Percentiles rank a stretch among this genome's conserved stretches.
Evolutionary conservation across 2,329 filamentous ascomycete species (phyloP).

Genomic region (Aspergillus japonicus): DNA sequence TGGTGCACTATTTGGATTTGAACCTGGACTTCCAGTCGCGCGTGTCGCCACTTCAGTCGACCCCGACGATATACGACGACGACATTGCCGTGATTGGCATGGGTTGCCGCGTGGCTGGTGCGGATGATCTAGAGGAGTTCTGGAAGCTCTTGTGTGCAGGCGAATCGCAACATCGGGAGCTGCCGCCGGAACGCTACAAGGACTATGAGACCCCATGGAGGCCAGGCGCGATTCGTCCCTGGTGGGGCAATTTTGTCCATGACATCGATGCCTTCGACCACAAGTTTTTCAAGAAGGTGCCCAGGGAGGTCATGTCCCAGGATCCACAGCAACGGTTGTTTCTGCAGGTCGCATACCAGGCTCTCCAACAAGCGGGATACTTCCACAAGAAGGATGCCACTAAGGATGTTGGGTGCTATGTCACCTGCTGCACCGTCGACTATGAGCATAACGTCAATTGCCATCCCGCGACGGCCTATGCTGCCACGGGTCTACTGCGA

Average conservation of each 20-base stretch:
- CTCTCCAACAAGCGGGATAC: constrained; percentile 34
- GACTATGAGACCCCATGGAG: constrained; percentile 20
- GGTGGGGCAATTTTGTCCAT: constrained; percentile 22
- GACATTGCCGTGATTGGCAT: constrained; percentile 39
- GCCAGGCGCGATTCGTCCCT: constrained; percentile 9
- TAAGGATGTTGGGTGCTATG: constrained; percentile 41
- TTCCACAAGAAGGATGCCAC: constrained; percentile 13
- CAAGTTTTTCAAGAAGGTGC: constrained; percentile 32
- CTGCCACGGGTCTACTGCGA: constrained; percentile 28
- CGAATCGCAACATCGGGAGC: constrained; percentile 21
- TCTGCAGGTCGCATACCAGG: constrained; percentile 34
- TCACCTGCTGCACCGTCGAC: constrained; percentile 38
- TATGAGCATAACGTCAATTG: constrained; percentile 46
- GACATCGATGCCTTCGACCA: constrained; percentile 32
- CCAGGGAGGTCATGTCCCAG: constrained; percentile 28
- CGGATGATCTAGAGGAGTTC: constrained; percentile 28
- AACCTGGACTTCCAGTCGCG: constrained; percentile 6
- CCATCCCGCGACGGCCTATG: constrained; percentile 39
- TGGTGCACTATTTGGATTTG: constrained; percentile 18
- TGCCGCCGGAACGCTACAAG: constrained; percentile 19
- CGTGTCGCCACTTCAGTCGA: neutral
- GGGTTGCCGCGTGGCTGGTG: constrained; percentile 33
- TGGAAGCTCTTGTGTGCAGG: constrained; percentile 32
- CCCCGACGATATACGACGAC: constrained; percentile 11
- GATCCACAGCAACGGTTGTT: constrained; percentile 36